A percentile compares a stretch with the other conserved stretches of the same genome.
phyloP scores from a whole-genome alignment of 2,329 filamentous ascomycete species.

The Trichoderma sp. region DNA sequence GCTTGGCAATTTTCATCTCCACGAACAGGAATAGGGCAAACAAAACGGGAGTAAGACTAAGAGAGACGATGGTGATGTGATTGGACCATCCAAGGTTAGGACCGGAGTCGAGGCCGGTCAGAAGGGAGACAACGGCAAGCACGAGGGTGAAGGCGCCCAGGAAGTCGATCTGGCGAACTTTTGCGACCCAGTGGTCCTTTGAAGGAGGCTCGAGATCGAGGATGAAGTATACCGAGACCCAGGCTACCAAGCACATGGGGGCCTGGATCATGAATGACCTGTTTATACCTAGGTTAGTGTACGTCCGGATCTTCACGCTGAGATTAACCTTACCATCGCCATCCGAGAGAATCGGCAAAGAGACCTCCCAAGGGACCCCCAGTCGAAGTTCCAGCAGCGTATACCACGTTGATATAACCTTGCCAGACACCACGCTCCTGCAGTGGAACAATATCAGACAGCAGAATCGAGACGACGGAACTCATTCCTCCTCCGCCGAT shows the following conservation, averaged over 20 bases:
- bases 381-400: conserved; percentile 64
- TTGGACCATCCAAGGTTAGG: conserved; percentile 70
- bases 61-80: conserved; percentile 56
- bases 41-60: conserved; percentile 57
- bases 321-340: conserved; percentile 62
- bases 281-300: background rate
- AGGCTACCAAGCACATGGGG: conserved; percentile 67
- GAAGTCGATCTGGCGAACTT: conserved; percentile 71
- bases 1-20: conserved; percentile 65
- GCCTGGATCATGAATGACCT: conserved; percentile 73
- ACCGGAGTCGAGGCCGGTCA: conserved; percentile 71
- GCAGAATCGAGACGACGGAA: conserved; percentile 66
- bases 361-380: conserved; percentile 72
- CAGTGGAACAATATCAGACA: conserved; percentile 68
- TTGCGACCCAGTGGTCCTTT: conserved; percentile 64
- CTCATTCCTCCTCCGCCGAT: conserved; percentile 74
- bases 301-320: background rate
- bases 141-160: conserved; percentile 68
- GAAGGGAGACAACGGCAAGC: conserved; percentile 63
- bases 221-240: conserved; percentile 61
- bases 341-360: conserved; percentile 71
- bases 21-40: conserved; percentile 69
- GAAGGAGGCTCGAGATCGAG: conserved; percentile 63
- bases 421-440: conserved; percentile 73
- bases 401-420: conserved; percentile 71